Evolutionary conservation across 2,329 filamentous ascomycete species (phyloP), one percentile per base, ranked within the genome.

Genomic region (Truncatella angustata): DNA sequence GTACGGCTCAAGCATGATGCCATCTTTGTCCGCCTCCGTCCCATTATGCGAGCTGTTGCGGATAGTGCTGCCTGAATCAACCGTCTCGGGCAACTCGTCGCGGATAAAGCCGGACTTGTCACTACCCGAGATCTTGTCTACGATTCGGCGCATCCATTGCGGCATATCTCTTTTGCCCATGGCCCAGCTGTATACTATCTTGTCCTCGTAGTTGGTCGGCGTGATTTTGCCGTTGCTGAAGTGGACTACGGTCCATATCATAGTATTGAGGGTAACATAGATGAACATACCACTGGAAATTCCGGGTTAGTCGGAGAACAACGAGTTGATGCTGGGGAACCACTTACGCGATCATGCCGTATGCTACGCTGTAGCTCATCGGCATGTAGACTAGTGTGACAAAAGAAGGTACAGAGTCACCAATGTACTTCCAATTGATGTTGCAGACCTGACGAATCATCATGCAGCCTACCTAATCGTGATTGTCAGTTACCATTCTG

Each of bases 301-400:
- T 9, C 2, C 5, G 26, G 14, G 49, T 54, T 47, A 36, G 4
- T 5, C 36, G 21, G 20, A n/a, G 30, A 20, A 37, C 16, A 45
- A 30, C 3, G 6, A n/a, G 6, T 4, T 2, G 4, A 23, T 9
- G 5, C 18, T 18, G 42, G 21, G 36, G 16, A 18, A n/a, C 5
- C 9, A 74, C 79, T 72, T 66, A 83, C 81, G 81, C 87, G 59
- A 91, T 89, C 24, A 91, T 79, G 16, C 88, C 88, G 57, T 91
- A 90, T 6, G 88, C 87, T 44, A 90, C 87, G 48, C 85, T 88
- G 76, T 90, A 91, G 57, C 84, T 90, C 65, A 91, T 89, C 0
- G 87, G 88, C 73, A 91, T 91, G 50, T 89, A 81, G 2, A 82
- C 81, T 59, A 91, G 82, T 4, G 88, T 89, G 28, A 91, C 76